Conservation (phyloP, 2,329 filamentous ascomycete genomes). For the Ceratocystiopsis brevicomis region DNA sequence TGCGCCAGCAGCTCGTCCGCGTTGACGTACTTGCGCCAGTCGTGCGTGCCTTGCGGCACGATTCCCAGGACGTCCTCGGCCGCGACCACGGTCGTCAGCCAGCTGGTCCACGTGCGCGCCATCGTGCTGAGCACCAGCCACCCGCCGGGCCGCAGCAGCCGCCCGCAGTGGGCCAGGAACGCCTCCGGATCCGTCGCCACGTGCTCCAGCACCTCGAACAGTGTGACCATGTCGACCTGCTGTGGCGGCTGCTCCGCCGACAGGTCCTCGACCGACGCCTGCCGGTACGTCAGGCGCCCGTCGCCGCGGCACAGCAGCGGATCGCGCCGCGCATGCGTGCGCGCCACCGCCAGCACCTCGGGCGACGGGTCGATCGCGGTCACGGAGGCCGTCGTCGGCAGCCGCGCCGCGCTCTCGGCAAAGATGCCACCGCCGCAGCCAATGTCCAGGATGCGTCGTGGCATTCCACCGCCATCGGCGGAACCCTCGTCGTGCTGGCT, state of each 20-base stretch:
- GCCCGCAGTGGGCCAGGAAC: constrained; percentile 53
- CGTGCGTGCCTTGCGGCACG: constrained; percentile 83
- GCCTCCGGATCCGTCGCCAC: constrained; percentile 49
- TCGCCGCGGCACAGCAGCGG: constrained; percentile 33
- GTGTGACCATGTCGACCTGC: constrained; percentile 56
- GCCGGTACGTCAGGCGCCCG: constrained; percentile 48
- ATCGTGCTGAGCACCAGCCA: constrained; percentile 92
- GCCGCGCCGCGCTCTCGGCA: constrained; percentile 63
- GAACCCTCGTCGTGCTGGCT: background rate
- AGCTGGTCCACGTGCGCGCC: constrained; percentile 71
- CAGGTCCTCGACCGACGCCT: constrained; percentile 59
- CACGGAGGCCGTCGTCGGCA: constrained; percentile 42
- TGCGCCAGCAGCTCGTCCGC: constrained; percentile 50
- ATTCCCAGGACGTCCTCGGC: constrained; percentile 77
- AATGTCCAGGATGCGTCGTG: constrained; percentile 65
- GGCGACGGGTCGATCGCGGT: constrained; percentile 63
- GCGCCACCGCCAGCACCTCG: constrained; percentile 56
- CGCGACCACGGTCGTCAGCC: constrained; percentile 79
- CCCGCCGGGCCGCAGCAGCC: constrained; percentile 71
- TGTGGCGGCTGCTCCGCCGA: background rate
- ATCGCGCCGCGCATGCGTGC: constrained; percentile 51
- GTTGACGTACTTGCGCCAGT: constrained; percentile 93
- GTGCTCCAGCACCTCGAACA: constrained; percentile 95
- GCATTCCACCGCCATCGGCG: too few species aligned
- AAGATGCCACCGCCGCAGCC: constrained; percentile 96